phyloP scores from a whole-genome alignment of 495 filamentous ascomycete species.

The Barbatosphaeria neglecta region DNA sequence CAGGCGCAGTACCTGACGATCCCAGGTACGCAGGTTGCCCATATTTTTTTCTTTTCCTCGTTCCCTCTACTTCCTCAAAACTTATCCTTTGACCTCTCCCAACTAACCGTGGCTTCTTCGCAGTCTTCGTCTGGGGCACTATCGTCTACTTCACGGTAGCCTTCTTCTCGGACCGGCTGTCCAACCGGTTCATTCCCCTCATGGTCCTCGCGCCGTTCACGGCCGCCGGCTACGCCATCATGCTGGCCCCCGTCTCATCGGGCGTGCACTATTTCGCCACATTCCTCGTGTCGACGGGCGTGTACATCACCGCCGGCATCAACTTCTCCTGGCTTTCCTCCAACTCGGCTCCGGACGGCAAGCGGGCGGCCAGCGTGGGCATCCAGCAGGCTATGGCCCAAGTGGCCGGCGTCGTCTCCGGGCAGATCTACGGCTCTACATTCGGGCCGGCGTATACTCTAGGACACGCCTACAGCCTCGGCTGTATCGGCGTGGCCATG shows the following conservation, averaged over 20 bases:
- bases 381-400: conserved; percentile 26
- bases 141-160: conserved; percentile 49
- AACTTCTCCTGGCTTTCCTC: conserved; percentile 38
- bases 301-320: conserved; percentile 3
- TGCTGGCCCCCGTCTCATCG: conserved; percentile 42
- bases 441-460: conserved; percentile 16
- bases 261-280: conserved; percentile 58
- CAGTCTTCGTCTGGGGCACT: conserved; percentile 49
- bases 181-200: conserved; percentile 45
- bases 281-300: conserved; percentile 46
- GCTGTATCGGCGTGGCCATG: conserved; percentile 12
- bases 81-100: background rate
- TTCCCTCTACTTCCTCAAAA: too few relatives aligned
- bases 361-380: conserved; percentile 28
- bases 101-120: background rate
- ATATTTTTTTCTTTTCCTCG: background rate
- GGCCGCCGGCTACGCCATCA: conserved; percentile 51
- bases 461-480: conserved; percentile 18
- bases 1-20: conserved; percentile 60
- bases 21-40: conserved; percentile 28
- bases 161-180: conserved; percentile 44
- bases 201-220: conserved; percentile 44
- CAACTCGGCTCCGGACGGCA: conserved; percentile 30
- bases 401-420: conserved; percentile 26
- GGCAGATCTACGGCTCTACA: conserved; percentile 19